Evolutionary conservation across 1,284 basidiomycete genomes (phyloP).

Genomic region (Marasmius fiardii): DNA sequence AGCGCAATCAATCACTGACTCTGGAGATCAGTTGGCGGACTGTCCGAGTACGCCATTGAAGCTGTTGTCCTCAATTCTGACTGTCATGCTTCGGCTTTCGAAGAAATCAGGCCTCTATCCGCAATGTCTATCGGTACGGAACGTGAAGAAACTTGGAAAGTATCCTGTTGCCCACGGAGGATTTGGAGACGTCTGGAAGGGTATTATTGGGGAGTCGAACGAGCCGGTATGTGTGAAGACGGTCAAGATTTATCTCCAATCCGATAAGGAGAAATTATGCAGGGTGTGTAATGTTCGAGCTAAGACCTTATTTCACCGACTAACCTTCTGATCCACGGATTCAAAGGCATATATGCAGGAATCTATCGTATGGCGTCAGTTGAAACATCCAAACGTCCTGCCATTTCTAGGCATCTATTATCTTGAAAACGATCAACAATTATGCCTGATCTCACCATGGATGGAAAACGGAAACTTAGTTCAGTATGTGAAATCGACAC

Average conservation of each 20-base stretch:
- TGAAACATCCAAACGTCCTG: slow-evolving; percentile 4
- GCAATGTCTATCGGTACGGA: not conserved
- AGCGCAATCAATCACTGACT: no score
- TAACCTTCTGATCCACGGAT: no score
- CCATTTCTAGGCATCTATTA: slow-evolving; percentile 3
- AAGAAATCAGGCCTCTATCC: not conserved
- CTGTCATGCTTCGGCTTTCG: not conserved
- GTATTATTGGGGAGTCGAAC: not conserved
- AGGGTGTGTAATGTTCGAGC: not conserved
- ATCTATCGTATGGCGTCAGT: not conserved
- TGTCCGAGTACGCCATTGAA: not conserved
- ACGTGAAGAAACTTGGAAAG: not conserved
- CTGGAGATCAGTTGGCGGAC: not conserved
- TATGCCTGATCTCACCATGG: slow-evolving; percentile 8
- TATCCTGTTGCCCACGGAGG: not conserved
- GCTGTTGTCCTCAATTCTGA: not conserved
- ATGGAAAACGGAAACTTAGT: slow-evolving; percentile 4
- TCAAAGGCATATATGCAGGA: not conserved
- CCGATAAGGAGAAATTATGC: not conserved
- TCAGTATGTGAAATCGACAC: not conserved
- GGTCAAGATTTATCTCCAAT: not conserved
- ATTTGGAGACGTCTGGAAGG: not conserved
- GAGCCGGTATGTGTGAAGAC: not conserved
- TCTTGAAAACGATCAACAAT: slow-evolving; percentile 9
- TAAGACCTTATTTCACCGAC: not conserved